Percentiles rank a stretch among this genome's conserved stretches.
Conservation (phyloP, 108 stramenopile species). For the Skeletonema tropicum region DNA sequence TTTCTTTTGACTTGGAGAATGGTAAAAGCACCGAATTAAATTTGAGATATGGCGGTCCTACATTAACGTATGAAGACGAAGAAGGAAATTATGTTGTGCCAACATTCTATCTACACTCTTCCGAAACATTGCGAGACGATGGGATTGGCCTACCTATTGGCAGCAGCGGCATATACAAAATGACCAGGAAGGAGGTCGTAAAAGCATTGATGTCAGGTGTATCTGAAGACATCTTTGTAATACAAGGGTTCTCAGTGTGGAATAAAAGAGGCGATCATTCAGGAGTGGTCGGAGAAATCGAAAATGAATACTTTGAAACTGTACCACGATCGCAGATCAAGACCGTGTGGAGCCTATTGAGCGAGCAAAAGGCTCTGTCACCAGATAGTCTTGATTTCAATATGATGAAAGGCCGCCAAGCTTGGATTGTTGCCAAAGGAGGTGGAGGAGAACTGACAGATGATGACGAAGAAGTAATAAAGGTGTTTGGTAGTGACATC, state of each 20-base stretch:
- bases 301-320: slow-evolving; percentile 38
- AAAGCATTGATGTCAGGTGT: slow-evolving; percentile 38
- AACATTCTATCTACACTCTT: slow-evolving; percentile 54
- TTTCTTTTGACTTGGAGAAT: slow-evolving; percentile 30
- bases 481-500: slow-evolving; percentile 36
- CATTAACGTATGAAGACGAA: slow-evolving; percentile 21
- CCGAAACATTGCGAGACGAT: slow-evolving; percentile 21
- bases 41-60: slow-evolving; percentile 65
- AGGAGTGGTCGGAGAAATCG: slow-evolving; percentile 44
- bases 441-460: neutral
- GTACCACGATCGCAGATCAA: slow-evolving; percentile 14
- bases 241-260: slow-evolving; percentile 69
- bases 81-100: slow-evolving; percentile 25
- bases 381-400: slow-evolving; percentile 16
- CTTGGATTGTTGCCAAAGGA: slow-evolving; percentile 30
- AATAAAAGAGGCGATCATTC: slow-evolving; percentile 21
- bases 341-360: slow-evolving; percentile 29
- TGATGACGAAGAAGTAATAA: neutral
- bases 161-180: slow-evolving; percentile 26
- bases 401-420: slow-evolving; percentile 18
- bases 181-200: slow-evolving; percentile 50
- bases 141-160: slow-evolving; percentile 46
- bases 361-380: slow-evolving; percentile 15
- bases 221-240: slow-evolving; percentile 53
- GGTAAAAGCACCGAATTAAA: slow-evolving; percentile 26